Evolutionary conservation across 306 rosid species (phyloP), one percentile per base, ranked within the genome.

Genomic region (Prunus armeniaca): DNA sequence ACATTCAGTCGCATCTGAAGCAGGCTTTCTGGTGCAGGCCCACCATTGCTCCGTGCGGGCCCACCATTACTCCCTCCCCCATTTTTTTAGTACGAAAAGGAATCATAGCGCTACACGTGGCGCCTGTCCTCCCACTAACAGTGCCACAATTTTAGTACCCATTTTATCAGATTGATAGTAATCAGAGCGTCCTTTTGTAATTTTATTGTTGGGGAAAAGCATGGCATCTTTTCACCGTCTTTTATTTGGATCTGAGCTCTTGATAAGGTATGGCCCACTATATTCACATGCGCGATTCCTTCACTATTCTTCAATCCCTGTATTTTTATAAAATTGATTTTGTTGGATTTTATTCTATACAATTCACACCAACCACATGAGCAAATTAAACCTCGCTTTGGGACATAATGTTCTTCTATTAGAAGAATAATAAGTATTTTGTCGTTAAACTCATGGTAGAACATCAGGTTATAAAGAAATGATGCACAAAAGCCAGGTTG

Each of bases 21-120:
- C 9, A n/a, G 20, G 17, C 19, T 17, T 52, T 17, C 22, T 18
- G 22, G 57, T 52, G n/a, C 22, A 20, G 56, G 56, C n/a, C n/a
- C 18, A 14, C n/a, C 56, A 14, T 51, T 51, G 3, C n/a, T 51
- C 27, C 24, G 56, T 51, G 19, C 20, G 56, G 56, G 56, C n/a
- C n/a, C 19, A 14, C n/a, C 56, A 14, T 51, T 51, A 14, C n/a
- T 51, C 28, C n/a, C 20, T 52, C n/a, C 2, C 51, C 12, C 3
- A 2, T 11, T 11, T 47, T 47, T 47, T 52, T 14, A 51, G 15
- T 17, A 52, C 19, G 10, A 5, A 24, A 43, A 58, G 65, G 41
- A 49, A 57, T n/a, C 56, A 2, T 15, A 22, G 57, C 45, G 8
- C 43, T 7, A 45, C 67, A 73, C 77, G 69, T 73, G 68, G 77